A percentile compares a stretch with the other conserved stretches of the same genome.
Conservation (phyloP, 208 protist species). For the Leishmania lainsoni region DNA sequence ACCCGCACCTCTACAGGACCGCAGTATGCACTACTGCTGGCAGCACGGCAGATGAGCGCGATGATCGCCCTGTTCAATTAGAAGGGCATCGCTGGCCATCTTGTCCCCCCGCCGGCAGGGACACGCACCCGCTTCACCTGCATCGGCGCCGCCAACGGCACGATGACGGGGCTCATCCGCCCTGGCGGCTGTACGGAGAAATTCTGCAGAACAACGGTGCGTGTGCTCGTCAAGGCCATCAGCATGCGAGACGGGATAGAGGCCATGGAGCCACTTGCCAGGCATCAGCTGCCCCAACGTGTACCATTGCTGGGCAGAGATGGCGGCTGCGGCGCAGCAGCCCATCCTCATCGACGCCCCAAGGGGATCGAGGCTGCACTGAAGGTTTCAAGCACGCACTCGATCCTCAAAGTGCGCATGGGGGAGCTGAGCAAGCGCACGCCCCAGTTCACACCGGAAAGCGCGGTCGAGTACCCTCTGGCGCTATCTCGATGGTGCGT, state of each 20-base stretch:
- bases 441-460: slow-evolving; percentile 14
- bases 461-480: slow-evolving; percentile 36
- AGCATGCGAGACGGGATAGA: no score
- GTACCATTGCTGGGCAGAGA: slow-evolving; percentile 37
- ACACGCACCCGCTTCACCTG: slow-evolving; percentile 46
- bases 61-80: slow-evolving; percentile 16
- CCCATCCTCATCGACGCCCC: slow-evolving; percentile 42
- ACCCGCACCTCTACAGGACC: slow-evolving; percentile 19
- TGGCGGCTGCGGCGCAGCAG: slow-evolving; percentile 27
- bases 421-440: slow-evolving; percentile 35
- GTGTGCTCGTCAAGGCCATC: no score
- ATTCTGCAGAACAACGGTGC: slow-evolving; percentile 13
- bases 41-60: slow-evolving; percentile 28
- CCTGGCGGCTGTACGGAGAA: slow-evolving; percentile 29
- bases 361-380: slow-evolving; percentile 38
- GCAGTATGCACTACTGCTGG: slow-evolving; percentile 36
- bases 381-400: slow-evolving; percentile 23
- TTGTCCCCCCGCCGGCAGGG: slow-evolving; percentile 23
- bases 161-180: slow-evolving; percentile 52
- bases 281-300: slow-evolving; percentile 8
- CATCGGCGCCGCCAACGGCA: slow-evolving; percentile 19
- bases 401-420: slow-evolving; percentile 44
- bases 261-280: background rate
- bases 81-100: slow-evolving; percentile 29
- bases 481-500: slow-evolving; percentile 25